A percentile compares a stretch with the other conserved stretches of the same genome.
These are phyloP conservation scores for Stachybotrys chartarum DNA, from an alignment of 2,329 filamentous ascomycete genomes.

Conservation along the genomic window DNA sequence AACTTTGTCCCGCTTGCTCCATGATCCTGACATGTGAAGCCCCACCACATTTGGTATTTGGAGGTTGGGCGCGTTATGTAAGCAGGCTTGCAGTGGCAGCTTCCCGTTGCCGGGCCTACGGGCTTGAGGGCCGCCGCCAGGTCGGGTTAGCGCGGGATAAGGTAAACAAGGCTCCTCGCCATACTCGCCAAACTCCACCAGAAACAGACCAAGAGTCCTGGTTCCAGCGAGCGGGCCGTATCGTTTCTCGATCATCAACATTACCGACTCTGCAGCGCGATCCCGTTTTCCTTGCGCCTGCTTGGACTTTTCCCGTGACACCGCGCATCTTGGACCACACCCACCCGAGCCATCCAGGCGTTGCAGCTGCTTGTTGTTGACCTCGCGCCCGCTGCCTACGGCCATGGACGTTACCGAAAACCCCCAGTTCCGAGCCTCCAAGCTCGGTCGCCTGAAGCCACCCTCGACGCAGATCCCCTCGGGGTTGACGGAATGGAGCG, in stretches of 20 bases:
- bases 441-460: constrained; percentile 16
- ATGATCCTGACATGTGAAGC: constrained; percentile 14
- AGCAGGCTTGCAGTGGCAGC: neutral
- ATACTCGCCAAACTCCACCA: neutral
- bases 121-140: too few species aligned
- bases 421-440: constrained; percentile 19
- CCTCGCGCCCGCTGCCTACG: neutral
- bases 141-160: neutral
- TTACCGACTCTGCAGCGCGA: neutral
- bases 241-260: neutral
- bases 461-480: constrained; percentile 16
- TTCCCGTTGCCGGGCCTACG: neutral
- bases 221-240: neutral
- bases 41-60: neutral
- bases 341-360: neutral
- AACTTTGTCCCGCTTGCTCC: constrained; percentile 1
- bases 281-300: neutral
- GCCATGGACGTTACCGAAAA: neutral
- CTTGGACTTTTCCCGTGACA: neutral
- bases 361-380: neutral
- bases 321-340: neutral
- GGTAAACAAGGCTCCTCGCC: neutral
- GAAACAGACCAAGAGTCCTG: neutral
- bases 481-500: constrained; percentile 46
- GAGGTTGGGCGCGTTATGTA: neutral